These are phyloP conservation scores for Geum urbanum DNA, from an alignment of 306 rosid genomes.

Conservation along the genomic window DNA sequence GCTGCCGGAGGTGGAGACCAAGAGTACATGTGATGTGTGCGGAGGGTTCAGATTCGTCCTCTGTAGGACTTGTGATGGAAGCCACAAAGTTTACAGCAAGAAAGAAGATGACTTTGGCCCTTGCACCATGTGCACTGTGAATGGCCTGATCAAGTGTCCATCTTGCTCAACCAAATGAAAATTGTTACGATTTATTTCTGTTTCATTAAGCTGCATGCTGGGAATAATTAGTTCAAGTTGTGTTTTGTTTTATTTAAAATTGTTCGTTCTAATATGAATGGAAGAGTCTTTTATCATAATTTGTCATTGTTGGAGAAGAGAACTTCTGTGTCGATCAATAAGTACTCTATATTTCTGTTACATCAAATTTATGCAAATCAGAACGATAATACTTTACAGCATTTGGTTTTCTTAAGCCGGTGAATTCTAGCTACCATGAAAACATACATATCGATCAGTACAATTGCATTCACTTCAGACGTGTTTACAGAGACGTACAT, in stretches of 20 bases:
- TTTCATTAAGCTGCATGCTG: too few relatives aligned
- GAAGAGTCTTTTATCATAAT: not conserved
- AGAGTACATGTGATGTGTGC: conserved; percentile 43
- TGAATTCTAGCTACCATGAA: not conserved
- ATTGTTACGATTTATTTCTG: too few relatives aligned
- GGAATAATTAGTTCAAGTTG: conserved; percentile 4
- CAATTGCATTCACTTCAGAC: not conserved
- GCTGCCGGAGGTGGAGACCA: conserved; percentile 42
- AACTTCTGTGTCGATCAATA: too few relatives aligned
- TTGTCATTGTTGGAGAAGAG: not conserved
- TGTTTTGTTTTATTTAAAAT: not conserved
- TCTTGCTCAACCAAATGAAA: conserved; percentile 39
- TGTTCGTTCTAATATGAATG: not conserved
- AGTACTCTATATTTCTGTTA: too few relatives aligned
- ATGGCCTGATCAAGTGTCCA: conserved; percentile 69
- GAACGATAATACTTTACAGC: too few relatives aligned
- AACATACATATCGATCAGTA: not conserved
- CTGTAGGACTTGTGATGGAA: conserved; percentile 69
- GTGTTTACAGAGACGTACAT: not conserved
- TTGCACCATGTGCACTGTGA: conserved; percentile 51
- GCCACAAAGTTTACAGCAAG: conserved; percentile 56
- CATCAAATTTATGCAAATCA: not conserved
- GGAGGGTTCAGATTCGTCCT: conserved; percentile 68
- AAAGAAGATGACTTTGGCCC: conserved; percentile 45
- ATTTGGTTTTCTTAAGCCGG: not conserved